Base-by-base conservation (phyloP, 208 protist genomes). In the Borovskyia barvae region DNA sequence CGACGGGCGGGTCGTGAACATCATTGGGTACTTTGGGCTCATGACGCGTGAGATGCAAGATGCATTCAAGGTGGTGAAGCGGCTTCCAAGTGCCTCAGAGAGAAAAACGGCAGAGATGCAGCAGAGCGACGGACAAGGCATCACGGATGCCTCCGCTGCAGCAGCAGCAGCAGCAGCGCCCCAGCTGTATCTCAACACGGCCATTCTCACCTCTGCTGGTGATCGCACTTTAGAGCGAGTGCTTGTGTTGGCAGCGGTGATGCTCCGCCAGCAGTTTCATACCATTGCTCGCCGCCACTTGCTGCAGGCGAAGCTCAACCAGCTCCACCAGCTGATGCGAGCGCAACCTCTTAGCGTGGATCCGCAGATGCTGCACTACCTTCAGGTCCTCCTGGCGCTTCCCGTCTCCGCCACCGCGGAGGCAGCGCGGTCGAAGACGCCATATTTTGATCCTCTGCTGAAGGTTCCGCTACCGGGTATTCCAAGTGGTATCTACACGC, bases 11-110 rank as follows among this genome's bases (percentile, higher is more conserved):
- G 82, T 76, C 30, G 81, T 88, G 43, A 89, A 89, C 61, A 82
- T 93, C 37, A 93, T 93, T 58, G 87, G 87, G 12, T 90, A 85
- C 59, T 90, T 93, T 80, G 87, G 82, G 9, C 71, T 73, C 48
- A 79, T 93, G 58, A 83, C 73, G 1, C 39, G 33, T 4, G 75
- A 73, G 6, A 80, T 89, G 68, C 59, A 80, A 35, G 40, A 54
- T 9, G 87, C 80, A 14, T 89, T 93, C 58, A 87, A 87, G 43
- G 61, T 90, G 15, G 52, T 58, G 4, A 90, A 90, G 61, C 54
- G 59, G 39, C 30, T 66, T 20, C 39, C 53, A 0, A 52, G 62
- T 24, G 53, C 35, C 20, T n/a, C n/a, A n/a, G n/a, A n/a, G n/a
- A n/a, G n/a, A n/a, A n/a, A n/a, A n/a, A n/a, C n/a, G n/a, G 40